Base-by-base conservation (phyloP, 441 rosid genomes). In the Viola pubescens region DNA sequence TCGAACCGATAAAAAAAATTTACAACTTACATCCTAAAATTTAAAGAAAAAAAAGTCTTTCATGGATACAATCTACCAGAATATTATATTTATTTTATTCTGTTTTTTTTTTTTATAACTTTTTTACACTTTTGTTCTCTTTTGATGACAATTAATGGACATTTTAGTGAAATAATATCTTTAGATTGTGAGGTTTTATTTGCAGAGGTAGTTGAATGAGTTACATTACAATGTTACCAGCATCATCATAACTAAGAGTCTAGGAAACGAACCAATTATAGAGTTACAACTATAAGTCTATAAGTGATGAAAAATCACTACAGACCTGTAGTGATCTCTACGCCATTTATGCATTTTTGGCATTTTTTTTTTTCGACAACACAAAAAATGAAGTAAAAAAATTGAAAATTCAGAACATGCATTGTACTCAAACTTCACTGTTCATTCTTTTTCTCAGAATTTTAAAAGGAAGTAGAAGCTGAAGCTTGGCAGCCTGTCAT, bases 21-120 rank as follows among this genome's bases (percentile, higher is more conserved):
- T 19, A 19, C 26, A 19, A 19, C 26, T 19, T 19, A 19, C 26
- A 19, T 19, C 26, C 1, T 19, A 19, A 19, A 19, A 19, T 19
- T 56, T 61, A 60, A 76, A 77, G 70, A 44, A 54, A 64, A 75
- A 63, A 59, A 73, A 63, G 66, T 64, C 38, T 4, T 12, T 61
- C 84, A 79, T 69, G 63, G 61, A 59, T 64, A 83, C 80, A 65
- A 48, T 71, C 68, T 61, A 75, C 84, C 86, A 66, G 72, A 76
- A 63, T 54, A 60, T 34, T 60, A 64, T 44, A 41, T 39, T 46
- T 48, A 51, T 61, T 59, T 16, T 48, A 26, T 53, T 46, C 48
- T 56, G 48, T 6, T 39, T 52, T 52, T 52, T 66, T 53, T 10
- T 13, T 39, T 19, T 9, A 2, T 26, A 63, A 12, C 40, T 46